phyloP scores from a whole-genome alignment of 805 yeast species.

The Millerozyma miso region DNA sequence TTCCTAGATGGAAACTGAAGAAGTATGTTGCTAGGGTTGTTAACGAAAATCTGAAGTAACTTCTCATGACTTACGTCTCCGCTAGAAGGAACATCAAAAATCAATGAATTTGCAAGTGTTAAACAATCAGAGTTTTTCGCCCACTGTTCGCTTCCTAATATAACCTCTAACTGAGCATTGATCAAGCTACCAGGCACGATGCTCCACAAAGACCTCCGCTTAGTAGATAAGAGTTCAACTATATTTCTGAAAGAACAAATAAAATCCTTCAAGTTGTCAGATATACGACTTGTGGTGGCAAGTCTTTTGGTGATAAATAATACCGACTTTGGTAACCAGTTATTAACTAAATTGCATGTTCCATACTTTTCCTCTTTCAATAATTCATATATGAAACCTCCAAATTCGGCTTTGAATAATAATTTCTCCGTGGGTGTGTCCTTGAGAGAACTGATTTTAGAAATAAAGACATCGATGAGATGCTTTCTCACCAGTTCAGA shows the following conservation, averaged over 20 bases:
- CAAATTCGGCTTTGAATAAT: conserved; percentile 14
- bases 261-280: conserved; percentile 29
- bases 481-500: too few relatives aligned
- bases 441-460: neutral
- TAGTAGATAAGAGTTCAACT: conserved; percentile 7
- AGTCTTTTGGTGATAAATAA: conserved; percentile 60
- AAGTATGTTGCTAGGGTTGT: conserved; percentile 43
- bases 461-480: neutral
- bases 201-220: conserved; percentile 13
- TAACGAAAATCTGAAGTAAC: conserved; percentile 60
- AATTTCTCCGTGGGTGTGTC: neutral
- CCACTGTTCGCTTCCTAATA: conserved; percentile 48
- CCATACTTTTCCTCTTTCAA: conserved; percentile 16
- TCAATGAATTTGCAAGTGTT: conserved; percentile 38
- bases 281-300: conserved; percentile 42
- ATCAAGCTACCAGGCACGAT: conserved; percentile 42
- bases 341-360: conserved; percentile 17
- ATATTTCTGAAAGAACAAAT: conserved; percentile 16
- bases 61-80: conserved; percentile 42
- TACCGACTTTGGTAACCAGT: conserved; percentile 57
- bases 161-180: conserved; percentile 63
- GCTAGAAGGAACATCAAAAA: conserved; percentile 31
- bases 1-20: conserved; percentile 16
- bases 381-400: conserved; percentile 23
- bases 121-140: conserved; percentile 36